These are phyloP conservation scores for Erodium texanum DNA, from an alignment of 441 rosid species.

Conservation along the genomic window DNA sequence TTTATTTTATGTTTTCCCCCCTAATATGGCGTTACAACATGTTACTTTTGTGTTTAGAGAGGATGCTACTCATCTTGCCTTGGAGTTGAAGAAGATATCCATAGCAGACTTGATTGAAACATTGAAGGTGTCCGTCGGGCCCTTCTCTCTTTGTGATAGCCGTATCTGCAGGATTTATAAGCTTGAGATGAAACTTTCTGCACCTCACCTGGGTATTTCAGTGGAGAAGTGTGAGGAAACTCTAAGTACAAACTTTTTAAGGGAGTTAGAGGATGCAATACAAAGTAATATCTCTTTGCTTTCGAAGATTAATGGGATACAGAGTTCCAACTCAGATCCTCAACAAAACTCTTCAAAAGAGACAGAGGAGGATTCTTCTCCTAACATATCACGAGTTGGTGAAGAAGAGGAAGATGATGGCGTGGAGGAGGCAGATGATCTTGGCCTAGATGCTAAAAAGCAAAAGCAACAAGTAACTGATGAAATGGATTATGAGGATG, in stretches of 20 bases:
- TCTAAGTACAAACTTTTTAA: conserved; percentile 42
- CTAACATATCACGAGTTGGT: conserved; percentile 21
- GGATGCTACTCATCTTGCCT: conserved; percentile 56
- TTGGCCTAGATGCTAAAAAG: conserved; percentile 76
- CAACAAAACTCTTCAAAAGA: conserved; percentile 34
- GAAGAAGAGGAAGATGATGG: conserved; percentile 41
- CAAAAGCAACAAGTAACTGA: conserved; percentile 47
- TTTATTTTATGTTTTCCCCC: no score
- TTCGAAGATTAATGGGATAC: conserved; percentile 65
- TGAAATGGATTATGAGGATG: conserved; percentile 82
- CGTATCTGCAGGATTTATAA: conserved; percentile 59
- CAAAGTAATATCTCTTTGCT: conserved; percentile 63
- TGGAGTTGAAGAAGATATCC: conserved; percentile 66
- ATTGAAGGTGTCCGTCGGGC: conserved; percentile 59
- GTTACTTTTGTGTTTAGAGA: conserved; percentile 47
- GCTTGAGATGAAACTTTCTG: conserved; percentile 67
- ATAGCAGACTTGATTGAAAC: conserved; percentile 72
- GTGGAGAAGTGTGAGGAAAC: conserved; percentile 58
- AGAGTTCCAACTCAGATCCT: conserved; percentile 31
- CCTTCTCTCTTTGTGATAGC: conserved; percentile 36
- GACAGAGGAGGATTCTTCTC: conserved; percentile 42
- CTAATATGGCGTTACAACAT: no score
- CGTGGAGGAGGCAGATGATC: conserved; percentile 65
- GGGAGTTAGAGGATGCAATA: conserved; percentile 89
- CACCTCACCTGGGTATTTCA: conserved; percentile 42